Percentiles rank a stretch among this genome's conserved stretches.
phyloP scores from a whole-genome alignment of 768 basidiomycete genomes.

The Termitomyces sp. region DNA sequence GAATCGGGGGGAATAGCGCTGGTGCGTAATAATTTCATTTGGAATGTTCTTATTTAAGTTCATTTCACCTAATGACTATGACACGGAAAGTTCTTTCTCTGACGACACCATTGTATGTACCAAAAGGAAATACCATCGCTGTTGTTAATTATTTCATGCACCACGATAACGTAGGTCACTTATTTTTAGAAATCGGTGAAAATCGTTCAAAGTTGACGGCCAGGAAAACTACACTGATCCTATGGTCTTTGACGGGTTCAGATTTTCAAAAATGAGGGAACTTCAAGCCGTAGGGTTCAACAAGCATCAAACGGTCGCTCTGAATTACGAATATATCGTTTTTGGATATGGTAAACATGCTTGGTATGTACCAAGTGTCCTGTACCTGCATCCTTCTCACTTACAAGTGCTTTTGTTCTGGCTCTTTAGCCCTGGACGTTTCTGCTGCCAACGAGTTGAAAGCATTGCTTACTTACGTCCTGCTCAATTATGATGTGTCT shows the following conservation, averaged over 20 bases:
- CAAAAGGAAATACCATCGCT: constrained; percentile 32
- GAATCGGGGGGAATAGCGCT: constrained; percentile 27
- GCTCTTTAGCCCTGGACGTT: constrained; percentile 37
- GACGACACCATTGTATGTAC: constrained; percentile 40
- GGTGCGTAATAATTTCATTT: constrained; percentile 18
- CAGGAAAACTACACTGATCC: constrained; percentile 21
- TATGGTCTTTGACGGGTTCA: constrained; percentile 36
- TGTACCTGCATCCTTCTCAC: not conserved
- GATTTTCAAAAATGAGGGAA: constrained; percentile 32
- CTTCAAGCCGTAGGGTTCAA: constrained; percentile 19
- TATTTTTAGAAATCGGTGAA: not conserved
- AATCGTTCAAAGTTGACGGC: not conserved
- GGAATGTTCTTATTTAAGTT: not conserved
- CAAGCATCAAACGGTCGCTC: constrained; percentile 29
- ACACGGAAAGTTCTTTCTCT: constrained; percentile 35
- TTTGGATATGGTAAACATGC: constrained; percentile 30
- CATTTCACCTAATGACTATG: constrained; percentile 16
- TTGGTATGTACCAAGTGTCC: constrained; percentile 10
- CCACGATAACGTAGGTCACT: constrained; percentile 20
- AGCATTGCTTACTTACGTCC: constrained; percentile 36
- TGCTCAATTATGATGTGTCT: constrained; percentile 40
- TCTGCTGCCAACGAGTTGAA: constrained; percentile 44
- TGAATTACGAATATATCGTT: constrained; percentile 22
- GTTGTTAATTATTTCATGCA: constrained; percentile 31
- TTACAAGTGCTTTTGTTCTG: not conserved